phyloP scores from a whole-genome alignment of 345 rosid genomes.

The Excoecaria agallocha region DNA sequence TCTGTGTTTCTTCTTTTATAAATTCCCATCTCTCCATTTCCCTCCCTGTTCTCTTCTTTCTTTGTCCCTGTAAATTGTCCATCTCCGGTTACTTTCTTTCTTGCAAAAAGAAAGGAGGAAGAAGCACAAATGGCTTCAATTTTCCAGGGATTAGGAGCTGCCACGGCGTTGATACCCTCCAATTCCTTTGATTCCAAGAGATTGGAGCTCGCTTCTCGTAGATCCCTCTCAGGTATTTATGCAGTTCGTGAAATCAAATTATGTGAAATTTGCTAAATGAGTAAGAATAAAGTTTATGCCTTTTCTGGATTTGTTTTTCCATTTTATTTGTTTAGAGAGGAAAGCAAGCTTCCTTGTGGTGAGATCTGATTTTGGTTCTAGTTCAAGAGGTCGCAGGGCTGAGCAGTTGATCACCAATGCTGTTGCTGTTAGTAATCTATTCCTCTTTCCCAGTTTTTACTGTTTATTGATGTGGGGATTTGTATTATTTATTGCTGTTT shows the following conservation, averaged over 20 bases:
- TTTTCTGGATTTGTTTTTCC: not conserved
- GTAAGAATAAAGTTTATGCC: not conserved
- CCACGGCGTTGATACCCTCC: slow-evolving; percentile 45
- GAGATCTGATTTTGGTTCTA: slow-evolving; percentile 58
- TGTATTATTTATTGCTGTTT: not conserved
- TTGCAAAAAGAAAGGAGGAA: not conserved
- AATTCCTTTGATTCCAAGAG: slow-evolving; percentile 50
- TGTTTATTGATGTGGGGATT: not conserved
- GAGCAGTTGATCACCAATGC: slow-evolving; percentile 62
- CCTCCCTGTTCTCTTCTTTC: not conserved
- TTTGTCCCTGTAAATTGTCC: not conserved
- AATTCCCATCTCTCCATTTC: slow-evolving; percentile 10
- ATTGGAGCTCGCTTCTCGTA: slow-evolving; percentile 36
- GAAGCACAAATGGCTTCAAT: slow-evolving; percentile 48
- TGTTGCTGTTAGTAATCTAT: slow-evolving; percentile 52
- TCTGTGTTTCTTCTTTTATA: not conserved
- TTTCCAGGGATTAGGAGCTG: slow-evolving; percentile 63
- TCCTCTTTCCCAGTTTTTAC: not conserved
- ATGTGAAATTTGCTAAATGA: not conserved
- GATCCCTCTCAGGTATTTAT: slow-evolving; percentile 49
- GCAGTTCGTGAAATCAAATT: slow-evolving; percentile 2
- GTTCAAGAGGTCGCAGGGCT: slow-evolving; percentile 33
- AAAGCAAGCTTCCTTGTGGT: slow-evolving; percentile 42
- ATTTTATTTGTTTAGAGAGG: slow-evolving; percentile 43
- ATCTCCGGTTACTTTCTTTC: slow-evolving; percentile 2